Base-by-base conservation (phyloP, 495 filamentous ascomycete species). In the Penicillium salamii region DNA sequence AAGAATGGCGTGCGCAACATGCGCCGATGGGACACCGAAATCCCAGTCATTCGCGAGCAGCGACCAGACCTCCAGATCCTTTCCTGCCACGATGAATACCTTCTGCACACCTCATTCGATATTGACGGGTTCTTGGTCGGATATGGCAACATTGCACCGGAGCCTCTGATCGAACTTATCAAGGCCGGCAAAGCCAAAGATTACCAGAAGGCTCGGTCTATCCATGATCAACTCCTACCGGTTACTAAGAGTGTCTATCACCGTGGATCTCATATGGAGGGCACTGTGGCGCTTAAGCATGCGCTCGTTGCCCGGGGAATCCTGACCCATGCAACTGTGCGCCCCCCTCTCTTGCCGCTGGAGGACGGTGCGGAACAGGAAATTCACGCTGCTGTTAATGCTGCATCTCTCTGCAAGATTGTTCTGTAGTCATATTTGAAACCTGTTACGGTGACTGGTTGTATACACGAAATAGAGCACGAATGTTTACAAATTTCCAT, bases 1-100 rank as follows among this genome's bases (percentile, higher is more conserved):
- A 69, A 69, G 49, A 69, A 69, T 42, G 66, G 66, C 23, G 66
- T 69, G 11, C 63, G 66, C 9, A 69, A 69, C 40, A 69, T 69
- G 66, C 61, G 63, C 15, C 61, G 66, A 5, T 69, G 66, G 66
- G 66, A 69, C 33, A 66, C 63, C 4, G 64, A 69, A 49, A 67
- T 69, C 35, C 66, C 66, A 9, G 51, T 67, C 17, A 65, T 69
- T 37, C 64, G 64, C 2, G 36, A 40, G 11, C 49, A 67, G 48
- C 61, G 61, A 1, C 66, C 66, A 1, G 58, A 67, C 13, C 56
- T 69, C 11, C 64, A 64, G 45, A 65, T 69, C n/a, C 57, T 68
- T 14, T 55, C 57, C 33, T 67, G 66, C 39, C 66, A 69, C 34
- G 66, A 69, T 37, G 66, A 69, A 40, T 69, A 69, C 43, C 64